phyloP scores from a whole-genome alignment of 495 filamentous ascomycete genomes.

The Sordaria brevicollis region DNA sequence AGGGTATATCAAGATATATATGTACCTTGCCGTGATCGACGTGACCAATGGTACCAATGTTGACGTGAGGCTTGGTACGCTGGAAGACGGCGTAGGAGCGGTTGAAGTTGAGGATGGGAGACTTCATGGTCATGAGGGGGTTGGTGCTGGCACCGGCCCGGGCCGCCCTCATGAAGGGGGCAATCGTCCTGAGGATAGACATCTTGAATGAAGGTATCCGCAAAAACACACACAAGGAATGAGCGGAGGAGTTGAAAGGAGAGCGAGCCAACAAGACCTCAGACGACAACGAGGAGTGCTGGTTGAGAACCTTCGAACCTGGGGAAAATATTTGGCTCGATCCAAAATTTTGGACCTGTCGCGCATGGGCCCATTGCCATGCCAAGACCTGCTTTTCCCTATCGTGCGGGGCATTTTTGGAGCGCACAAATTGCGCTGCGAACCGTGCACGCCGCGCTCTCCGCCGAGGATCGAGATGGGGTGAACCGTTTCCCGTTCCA shows the following conservation, averaged over 20 bases:
- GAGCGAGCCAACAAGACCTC: neutral
- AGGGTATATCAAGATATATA: neutral
- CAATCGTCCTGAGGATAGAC: conserved; percentile 53
- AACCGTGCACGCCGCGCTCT: neutral
- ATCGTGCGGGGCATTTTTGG: neutral
- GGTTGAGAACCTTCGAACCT: neutral
- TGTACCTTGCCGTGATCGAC: conserved; percentile 97
- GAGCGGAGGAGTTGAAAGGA: conserved; percentile 14
- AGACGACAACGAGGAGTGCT: conserved; percentile 3
- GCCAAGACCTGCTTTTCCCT: neutral
- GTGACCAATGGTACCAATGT: conserved; percentile 99
- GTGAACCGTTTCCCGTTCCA: neutral
- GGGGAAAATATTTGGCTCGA: conserved; percentile 15
- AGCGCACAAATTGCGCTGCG: neutral
- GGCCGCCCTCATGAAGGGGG: conserved; percentile 60
- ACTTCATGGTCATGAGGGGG: conserved; percentile 48
- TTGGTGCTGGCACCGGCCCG: conserved; percentile 54
- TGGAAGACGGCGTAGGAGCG: conserved; percentile 74
- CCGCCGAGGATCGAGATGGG: neutral
- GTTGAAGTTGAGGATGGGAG: conserved; percentile 53
- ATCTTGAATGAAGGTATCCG: conserved; percentile 36
- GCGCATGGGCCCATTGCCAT: conserved; percentile 1
- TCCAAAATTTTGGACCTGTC: conserved; percentile 4
- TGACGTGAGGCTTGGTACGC: conserved; percentile 93
- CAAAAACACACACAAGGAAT: conserved; percentile 17